Conservation (phyloP, 2,329 filamentous ascomycete genomes). For the Phaeoacremonium minimum region DNA sequence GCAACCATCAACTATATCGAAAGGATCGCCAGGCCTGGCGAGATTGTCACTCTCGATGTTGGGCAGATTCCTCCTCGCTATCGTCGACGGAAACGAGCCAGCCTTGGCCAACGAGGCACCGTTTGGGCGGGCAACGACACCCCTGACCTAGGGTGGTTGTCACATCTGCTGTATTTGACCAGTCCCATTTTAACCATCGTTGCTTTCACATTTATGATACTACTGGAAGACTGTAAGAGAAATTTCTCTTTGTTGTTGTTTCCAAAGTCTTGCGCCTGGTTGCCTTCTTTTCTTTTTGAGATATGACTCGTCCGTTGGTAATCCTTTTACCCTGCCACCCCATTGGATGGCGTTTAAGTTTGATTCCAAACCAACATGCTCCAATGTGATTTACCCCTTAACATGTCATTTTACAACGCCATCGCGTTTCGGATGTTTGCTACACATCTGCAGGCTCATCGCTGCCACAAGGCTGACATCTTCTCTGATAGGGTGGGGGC, state of each 20-base stretch:
- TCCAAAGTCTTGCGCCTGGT: neutral
- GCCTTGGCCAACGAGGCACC: slow-evolving; percentile 13
- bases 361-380: slow-evolving; percentile 1
- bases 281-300: neutral
- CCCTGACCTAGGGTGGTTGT: slow-evolving; percentile 37
- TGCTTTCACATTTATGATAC: slow-evolving; percentile 36
- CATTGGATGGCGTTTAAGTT: neutral
- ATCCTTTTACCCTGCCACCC: too few relatives aligned
- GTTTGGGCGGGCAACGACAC: slow-evolving; percentile 23
- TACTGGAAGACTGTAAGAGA: slow-evolving; percentile 39
- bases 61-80: slow-evolving; percentile 44
- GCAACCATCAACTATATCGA: slow-evolving; percentile 52
- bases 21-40: slow-evolving; percentile 51
- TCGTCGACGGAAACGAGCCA: slow-evolving; percentile 16
- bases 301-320: neutral
- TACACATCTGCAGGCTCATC: too few relatives aligned
- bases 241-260: neutral
- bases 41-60: slow-evolving; percentile 52
- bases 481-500: slow-evolving; percentile 40
- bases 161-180: slow-evolving; percentile 42
- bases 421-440: too few relatives aligned
- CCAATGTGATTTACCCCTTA: too few relatives aligned
- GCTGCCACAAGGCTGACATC: slow-evolving; percentile 1
- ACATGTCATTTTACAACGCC: too few relatives aligned
- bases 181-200: slow-evolving; percentile 40